Conservation (phyloP, 2,329 filamentous ascomycete species). For the Aspergillus awamori region DNA sequence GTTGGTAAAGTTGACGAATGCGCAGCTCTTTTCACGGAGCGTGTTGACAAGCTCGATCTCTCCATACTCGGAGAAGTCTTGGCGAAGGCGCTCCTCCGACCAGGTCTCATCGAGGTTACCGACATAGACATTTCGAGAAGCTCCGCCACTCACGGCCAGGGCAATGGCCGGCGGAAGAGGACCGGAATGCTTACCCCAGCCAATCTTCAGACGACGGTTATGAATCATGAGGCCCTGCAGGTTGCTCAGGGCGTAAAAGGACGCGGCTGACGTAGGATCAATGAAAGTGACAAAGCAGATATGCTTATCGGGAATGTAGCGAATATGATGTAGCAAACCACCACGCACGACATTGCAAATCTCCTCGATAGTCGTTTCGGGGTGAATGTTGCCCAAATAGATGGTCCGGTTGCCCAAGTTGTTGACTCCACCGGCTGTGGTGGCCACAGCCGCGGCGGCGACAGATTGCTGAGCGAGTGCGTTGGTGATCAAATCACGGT, state of each 20-base stretch:
- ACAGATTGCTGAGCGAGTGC: conserved; percentile 97
- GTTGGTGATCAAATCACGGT: conserved; percentile 94
- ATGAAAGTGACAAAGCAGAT: conserved; percentile 99
- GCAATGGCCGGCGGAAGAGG: conserved; percentile 94
- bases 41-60: conserved; percentile 98
- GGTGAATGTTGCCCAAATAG: conserved; percentile 97
- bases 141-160: conserved; percentile 90
- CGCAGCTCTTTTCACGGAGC: conserved; percentile 96
- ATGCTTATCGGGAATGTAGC: conserved; percentile 99
- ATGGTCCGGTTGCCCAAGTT: conserved; percentile 97
- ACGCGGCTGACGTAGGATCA: conserved; percentile 94
- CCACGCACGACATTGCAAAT: conserved; percentile 99
- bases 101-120: conserved; percentile 96
- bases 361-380: conserved; percentile 97
- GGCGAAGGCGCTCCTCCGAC: conserved; percentile 91
- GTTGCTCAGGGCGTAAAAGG: conserved; percentile 97
- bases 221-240: conserved; percentile 98
- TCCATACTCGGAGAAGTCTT: conserved; percentile 96
- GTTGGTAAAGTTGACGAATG: conserved; percentile 99
- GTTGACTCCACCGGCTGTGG: conserved; percentile 93
- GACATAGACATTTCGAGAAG: conserved; percentile 97
- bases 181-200: conserved; percentile 98
- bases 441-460: conserved; percentile 92
- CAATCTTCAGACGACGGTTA: conserved; percentile 95
- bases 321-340: conserved; percentile 93